A percentile compares a stretch with the other conserved stretches of the same genome.
These are phyloP conservation scores for Urostyla sp. DNA, from an alignment of 73 alveolate species.

Conservation along the genomic window DNA sequence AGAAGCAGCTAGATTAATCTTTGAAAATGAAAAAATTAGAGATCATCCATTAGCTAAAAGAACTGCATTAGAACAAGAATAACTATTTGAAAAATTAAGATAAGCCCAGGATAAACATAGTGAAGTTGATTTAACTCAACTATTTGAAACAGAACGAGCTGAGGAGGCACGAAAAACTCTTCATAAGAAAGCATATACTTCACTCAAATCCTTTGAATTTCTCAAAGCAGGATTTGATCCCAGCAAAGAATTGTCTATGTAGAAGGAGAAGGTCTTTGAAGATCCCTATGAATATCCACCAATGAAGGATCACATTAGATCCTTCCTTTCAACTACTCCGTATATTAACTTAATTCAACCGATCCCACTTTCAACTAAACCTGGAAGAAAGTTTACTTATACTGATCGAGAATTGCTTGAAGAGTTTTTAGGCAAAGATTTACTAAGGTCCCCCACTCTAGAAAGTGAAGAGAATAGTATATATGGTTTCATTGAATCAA, in stretches of 20 bases:
- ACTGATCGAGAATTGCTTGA: slow-evolving; percentile 42
- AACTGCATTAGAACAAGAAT: slow-evolving; percentile 25
- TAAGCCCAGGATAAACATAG: slow-evolving; percentile 20
- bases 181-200: slow-evolving; percentile 58
- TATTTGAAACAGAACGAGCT: slow-evolving; percentile 52
- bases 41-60: not conserved
- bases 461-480: not conserved
- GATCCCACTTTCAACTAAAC: not conserved
- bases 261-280: not conserved
- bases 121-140: slow-evolving; percentile 35
- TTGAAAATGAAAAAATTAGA: not conserved
- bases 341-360: not conserved
- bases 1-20: not conserved
- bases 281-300: slow-evolving; percentile 46
- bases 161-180: slow-evolving; percentile 36
- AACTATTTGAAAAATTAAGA: slow-evolving; percentile 21
- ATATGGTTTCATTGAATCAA: slow-evolving; percentile 25
- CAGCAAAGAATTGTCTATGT: not conserved
- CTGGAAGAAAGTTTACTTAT: slow-evolving; percentile 57
- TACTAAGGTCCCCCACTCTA: not conserved
- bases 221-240: slow-evolving; percentile 41
- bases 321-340: not conserved
- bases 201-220: slow-evolving; percentile 55
- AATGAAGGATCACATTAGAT: not conserved
- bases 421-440: slow-evolving; percentile 54